Percentiles rank a stretch among this genome's conserved stretches.
phyloP scores from a whole-genome alignment of 192 early-diverging fungal species.

The Umbelopsis sp. region DNA sequence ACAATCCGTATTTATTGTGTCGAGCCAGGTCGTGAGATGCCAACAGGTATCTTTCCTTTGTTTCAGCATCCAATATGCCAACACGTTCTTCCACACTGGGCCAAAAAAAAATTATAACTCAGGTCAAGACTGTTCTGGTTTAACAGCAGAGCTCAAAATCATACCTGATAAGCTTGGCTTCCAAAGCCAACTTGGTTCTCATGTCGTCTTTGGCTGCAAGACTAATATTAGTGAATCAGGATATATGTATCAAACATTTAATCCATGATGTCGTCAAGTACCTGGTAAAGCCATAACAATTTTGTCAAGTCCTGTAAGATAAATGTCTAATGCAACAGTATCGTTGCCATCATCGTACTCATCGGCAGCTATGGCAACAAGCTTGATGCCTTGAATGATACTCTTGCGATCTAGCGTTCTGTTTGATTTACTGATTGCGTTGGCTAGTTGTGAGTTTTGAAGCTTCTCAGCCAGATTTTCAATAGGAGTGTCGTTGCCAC shows the following conservation, averaged over 20 bases:
- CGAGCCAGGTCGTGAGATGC: neutral
- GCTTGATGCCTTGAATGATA: constrained; percentile 40
- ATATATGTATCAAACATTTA: too few species aligned
- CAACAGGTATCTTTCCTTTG: constrained; percentile 10
- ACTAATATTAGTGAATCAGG: neutral
- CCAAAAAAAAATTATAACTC: too few species aligned
- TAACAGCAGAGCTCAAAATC: neutral
- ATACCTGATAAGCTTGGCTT: constrained; percentile 32
- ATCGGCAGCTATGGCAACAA: constrained; percentile 43
- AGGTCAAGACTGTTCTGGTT: neutral
- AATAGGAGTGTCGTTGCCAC: neutral
- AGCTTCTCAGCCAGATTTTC: neutral
- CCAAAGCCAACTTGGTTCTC: constrained; percentile 27
- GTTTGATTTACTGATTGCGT: neutral
- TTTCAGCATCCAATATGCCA: constrained; percentile 27
- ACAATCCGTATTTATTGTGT: neutral
- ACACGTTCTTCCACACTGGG: constrained; percentile 32
- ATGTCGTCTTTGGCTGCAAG: constrained; percentile 25
- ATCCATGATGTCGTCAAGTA: neutral
- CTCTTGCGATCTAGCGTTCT: constrained; percentile 30
- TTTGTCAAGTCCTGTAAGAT: constrained; percentile 42
- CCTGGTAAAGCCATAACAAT: constrained; percentile 45
- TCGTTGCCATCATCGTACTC: constrained; percentile 43
- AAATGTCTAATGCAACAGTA: constrained; percentile 37
- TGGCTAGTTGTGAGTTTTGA: neutral